These are phyloP conservation scores for Domatiomyces catenatus DNA, from an alignment of 2,329 filamentous ascomycete genomes.

Conservation along the genomic window DNA sequence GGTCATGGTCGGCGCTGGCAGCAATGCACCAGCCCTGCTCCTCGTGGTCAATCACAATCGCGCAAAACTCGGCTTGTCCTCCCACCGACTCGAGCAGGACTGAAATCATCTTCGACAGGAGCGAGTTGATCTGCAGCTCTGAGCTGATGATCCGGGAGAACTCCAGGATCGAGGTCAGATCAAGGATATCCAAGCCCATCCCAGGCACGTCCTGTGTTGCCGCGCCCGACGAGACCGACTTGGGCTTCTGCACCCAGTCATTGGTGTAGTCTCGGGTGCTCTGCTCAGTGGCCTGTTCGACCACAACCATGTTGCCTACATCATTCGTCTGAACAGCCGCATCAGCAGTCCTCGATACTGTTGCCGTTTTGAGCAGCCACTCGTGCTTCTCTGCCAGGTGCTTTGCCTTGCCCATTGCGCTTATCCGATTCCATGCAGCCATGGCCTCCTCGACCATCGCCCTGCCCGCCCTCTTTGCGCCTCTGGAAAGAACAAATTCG, in stretches of 20 bases:
- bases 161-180: conserved; percentile 48
- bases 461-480: conserved; percentile 43
- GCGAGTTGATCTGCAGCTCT: conserved; percentile 46
- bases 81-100: conserved; percentile 51
- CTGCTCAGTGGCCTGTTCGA: conserved; percentile 23
- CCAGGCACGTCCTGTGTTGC: conserved; percentile 14
- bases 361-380: conserved; percentile 42
- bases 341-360: conserved; percentile 37
- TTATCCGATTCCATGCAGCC: conserved; percentile 42
- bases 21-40: conserved; percentile 45
- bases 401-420: conserved; percentile 43
- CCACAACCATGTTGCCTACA: conserved; percentile 7
- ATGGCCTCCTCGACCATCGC: conserved; percentile 43
- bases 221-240: conserved; percentile 1
- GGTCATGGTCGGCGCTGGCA: conserved; percentile 43
- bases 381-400: conserved; percentile 45
- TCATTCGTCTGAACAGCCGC: conserved; percentile 41
- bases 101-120: conserved; percentile 47
- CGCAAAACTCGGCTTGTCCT: conserved; percentile 40
- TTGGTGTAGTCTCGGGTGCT: conserved; percentile 17
- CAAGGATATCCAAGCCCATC: conserved; percentile 44
- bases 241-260: conserved; percentile 13
- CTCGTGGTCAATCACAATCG: conserved; percentile 45
- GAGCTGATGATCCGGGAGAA: conserved; percentile 51
- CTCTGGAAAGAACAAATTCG: conserved; percentile 41